phyloP scores from a whole-genome alignment of 495 filamentous ascomycete genomes.

The Podospora didyma region DNA sequence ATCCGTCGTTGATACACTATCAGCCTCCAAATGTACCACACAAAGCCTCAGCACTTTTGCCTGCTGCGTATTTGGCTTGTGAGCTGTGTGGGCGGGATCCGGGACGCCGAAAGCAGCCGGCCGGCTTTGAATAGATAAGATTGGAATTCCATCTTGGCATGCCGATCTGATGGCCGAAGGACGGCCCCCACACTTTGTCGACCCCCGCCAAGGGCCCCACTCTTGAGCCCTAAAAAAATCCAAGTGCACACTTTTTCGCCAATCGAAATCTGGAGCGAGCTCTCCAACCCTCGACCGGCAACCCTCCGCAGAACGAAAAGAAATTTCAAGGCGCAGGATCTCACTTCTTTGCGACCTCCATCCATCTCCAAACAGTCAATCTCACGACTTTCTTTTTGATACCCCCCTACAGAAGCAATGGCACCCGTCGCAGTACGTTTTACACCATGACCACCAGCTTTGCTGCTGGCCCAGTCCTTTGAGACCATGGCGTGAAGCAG shows the following conservation, averaged over 20 bases:
- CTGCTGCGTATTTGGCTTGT: no score
- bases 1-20: no score
- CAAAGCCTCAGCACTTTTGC: no score
- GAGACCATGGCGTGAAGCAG: slow-evolving; percentile 68
- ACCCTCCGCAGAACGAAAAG: slow-evolving; percentile 10
- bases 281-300: slow-evolving; percentile 6
- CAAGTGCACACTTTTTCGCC: slow-evolving; percentile 19
- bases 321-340: slow-evolving; percentile 43
- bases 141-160: no score
- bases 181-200: background rate
- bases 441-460: slow-evolving; percentile 62
- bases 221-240: slow-evolving; percentile 22
- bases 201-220: background rate
- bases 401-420: slow-evolving; percentile 43
- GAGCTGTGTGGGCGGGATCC: no score
- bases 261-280: background rate
- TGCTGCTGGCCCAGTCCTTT: slow-evolving; percentile 69
- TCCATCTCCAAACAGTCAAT: slow-evolving; percentile 8
- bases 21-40: no score
- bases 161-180: background rate
- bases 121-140: no score
- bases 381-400: slow-evolving; percentile 8
- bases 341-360: slow-evolving; percentile 63
- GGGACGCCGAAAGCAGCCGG: no score
- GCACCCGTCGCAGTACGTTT: slow-evolving; percentile 69